Percentiles rank a stretch among this genome's conserved stretches.
phyloP scores from a whole-genome alignment of 2,329 filamentous ascomycete species.

The Talaromyces atroroseus region DNA sequence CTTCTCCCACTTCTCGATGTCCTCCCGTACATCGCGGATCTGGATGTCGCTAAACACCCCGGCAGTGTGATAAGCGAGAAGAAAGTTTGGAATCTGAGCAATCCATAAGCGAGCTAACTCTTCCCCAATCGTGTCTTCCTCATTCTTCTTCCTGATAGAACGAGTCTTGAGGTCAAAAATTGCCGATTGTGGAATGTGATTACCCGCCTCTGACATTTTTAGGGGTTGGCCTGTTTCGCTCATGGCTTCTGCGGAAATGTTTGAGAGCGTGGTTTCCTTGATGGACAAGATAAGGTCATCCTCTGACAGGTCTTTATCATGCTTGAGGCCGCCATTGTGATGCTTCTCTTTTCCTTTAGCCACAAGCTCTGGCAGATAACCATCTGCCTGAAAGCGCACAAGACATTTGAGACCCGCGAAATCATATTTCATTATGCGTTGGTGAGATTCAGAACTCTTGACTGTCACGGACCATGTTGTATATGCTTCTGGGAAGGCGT shows the following conservation, averaged over 20 bases:
- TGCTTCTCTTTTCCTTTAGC: background rate
- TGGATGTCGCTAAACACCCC: conserved; percentile 41
- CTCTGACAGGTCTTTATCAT: background rate
- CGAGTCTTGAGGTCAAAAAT: conserved; percentile 52
- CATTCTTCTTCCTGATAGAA: conserved; percentile 25
- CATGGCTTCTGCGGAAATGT: background rate
- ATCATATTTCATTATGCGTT: conserved; percentile 55
- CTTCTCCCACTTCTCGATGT: conserved; percentile 39
- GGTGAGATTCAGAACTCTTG: conserved; percentile 54
- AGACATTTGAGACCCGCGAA: conserved; percentile 51
- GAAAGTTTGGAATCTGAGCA: conserved; percentile 47
- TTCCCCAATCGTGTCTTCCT: conserved; percentile 33
- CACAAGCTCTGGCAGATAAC: conserved; percentile 39
- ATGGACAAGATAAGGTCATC: conserved; percentile 4
- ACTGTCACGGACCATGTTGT: conserved; percentile 57
- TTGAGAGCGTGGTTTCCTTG: conserved; percentile 1
- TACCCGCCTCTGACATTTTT: conserved; percentile 19
- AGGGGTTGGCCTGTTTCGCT: conserved; percentile 9
- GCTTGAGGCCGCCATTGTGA: background rate
- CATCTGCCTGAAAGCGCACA: conserved; percentile 56
- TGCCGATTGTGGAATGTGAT: conserved; percentile 36
- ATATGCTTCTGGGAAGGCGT: conserved; percentile 61
- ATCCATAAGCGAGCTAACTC: conserved; percentile 39
- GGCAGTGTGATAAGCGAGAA: conserved; percentile 46
- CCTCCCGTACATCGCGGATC: conserved; percentile 32